A percentile compares a stretch with the other conserved stretches of the same genome.
Conservation (phyloP, 2,329 filamentous ascomycete genomes). For the Xylariaceae sp. region DNA sequence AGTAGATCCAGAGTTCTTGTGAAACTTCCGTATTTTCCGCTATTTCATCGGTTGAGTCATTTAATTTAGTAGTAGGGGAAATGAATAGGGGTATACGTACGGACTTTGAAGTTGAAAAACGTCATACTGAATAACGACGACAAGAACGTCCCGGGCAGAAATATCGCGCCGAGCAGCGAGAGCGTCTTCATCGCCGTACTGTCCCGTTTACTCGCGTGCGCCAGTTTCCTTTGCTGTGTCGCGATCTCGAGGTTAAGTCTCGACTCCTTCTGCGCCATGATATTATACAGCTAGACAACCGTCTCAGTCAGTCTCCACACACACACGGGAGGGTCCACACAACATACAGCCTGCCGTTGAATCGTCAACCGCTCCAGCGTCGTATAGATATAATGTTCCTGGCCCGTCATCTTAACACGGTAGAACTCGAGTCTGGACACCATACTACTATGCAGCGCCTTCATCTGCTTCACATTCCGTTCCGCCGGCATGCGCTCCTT, state of each 20-base stretch:
- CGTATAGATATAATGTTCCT: constrained; percentile 59
- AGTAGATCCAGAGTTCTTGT: constrained; percentile 57
- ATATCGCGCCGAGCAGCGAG: constrained; percentile 58
- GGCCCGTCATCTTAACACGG: constrained; percentile 53
- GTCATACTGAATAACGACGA: constrained; percentile 62
- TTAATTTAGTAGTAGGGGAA: too few species aligned
- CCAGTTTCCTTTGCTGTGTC: constrained; percentile 53
- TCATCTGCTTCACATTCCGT: constrained; percentile 19
- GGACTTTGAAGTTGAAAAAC: constrained; percentile 57
- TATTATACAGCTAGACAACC: constrained; percentile 63
- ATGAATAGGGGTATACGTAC: constrained; percentile 31
- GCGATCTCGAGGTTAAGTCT: constrained; percentile 60
- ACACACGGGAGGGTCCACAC: neutral
- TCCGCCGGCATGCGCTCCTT: constrained; percentile 26
- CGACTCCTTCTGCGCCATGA: constrained; percentile 60
- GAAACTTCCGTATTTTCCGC: constrained; percentile 40
- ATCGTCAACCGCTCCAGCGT: constrained; percentile 57
- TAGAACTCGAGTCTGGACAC: constrained; percentile 53
- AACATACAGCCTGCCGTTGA: constrained; percentile 54
- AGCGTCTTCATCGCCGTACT: constrained; percentile 62
- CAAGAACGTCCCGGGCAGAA: constrained; percentile 57
- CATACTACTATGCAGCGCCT: constrained; percentile 47
- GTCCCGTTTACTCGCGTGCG: constrained; percentile 56
- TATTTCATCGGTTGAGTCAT: too few species aligned
- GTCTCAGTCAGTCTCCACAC: constrained; percentile 13